Evolutionary conservation across 345 rosid genomes (phyloP).

Genomic region (Euphorbia pulcherrima): DNA sequence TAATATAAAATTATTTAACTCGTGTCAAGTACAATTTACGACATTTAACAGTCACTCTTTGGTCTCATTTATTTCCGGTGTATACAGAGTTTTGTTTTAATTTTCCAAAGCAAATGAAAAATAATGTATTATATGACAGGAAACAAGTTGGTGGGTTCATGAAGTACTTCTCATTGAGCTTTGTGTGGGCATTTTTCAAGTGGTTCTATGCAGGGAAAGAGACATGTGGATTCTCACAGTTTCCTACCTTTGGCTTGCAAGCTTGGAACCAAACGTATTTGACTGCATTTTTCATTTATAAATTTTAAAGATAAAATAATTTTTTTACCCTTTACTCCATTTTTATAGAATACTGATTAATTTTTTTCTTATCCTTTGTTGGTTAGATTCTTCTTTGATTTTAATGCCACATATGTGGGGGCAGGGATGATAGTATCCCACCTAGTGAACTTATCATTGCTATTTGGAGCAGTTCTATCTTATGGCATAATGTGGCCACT

Average conservation of each 20-base stretch:
- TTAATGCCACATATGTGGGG: constrained; percentile 76
- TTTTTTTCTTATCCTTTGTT: neutral
- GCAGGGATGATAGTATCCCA: constrained; percentile 96
- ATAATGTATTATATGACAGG: constrained; percentile 35
- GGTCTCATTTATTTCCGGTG: too few relatives aligned
- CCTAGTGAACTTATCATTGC: constrained; percentile 77
- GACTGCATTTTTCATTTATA: too few relatives aligned
- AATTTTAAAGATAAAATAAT: too few relatives aligned
- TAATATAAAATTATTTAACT: too few relatives aligned
- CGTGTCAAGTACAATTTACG: too few relatives aligned
- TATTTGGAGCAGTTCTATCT: constrained; percentile 77
- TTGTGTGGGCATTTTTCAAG: constrained; percentile 88
- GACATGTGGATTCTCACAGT: constrained; percentile 70
- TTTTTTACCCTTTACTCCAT: too few relatives aligned
- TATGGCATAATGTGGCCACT: constrained; percentile 92
- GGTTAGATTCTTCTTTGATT: constrained; percentile 79
- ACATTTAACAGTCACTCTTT: too few relatives aligned
- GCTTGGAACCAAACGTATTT: constrained; percentile 84
- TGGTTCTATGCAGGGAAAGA: constrained; percentile 75
- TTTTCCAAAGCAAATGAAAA: neutral
- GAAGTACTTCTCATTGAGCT: constrained; percentile 68
- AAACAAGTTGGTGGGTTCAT: constrained; percentile 69
- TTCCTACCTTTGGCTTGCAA: constrained; percentile 80
- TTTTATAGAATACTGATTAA: neutral
- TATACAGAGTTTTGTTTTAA: too few relatives aligned